phyloP scores from a whole-genome alignment of 306 rosid genomes.

The Senna tora region DNA sequence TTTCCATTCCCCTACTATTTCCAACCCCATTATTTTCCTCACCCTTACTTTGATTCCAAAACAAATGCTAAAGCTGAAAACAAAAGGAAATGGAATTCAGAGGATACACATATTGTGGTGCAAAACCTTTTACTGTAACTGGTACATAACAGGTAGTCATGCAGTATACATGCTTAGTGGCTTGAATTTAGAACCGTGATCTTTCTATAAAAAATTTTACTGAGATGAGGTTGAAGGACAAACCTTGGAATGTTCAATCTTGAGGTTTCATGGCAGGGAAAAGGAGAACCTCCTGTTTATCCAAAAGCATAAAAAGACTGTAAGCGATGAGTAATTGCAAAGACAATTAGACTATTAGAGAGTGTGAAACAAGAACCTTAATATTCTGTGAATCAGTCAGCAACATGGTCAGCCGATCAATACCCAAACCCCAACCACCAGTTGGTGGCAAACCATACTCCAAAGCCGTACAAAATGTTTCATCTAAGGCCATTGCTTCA shows the following conservation, averaged over 20 bases:
- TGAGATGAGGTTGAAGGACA: conserved; percentile 9
- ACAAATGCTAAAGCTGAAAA: background rate
- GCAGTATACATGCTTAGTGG: background rate
- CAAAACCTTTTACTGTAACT: background rate
- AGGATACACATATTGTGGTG: conserved; percentile 1
- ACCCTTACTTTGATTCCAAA: background rate
- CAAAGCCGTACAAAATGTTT: conserved; percentile 83
- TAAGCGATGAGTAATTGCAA: background rate
- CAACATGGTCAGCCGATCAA: conserved; percentile 82
- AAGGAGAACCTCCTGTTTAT: conserved; percentile 84
- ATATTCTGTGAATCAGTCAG: conserved; percentile 88
- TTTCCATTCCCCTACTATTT: background rate
- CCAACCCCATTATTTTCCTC: background rate
- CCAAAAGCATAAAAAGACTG: conserved; percentile 18
- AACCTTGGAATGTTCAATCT: conserved; percentile 57
- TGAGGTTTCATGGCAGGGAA: conserved; percentile 97
- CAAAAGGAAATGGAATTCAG: background rate
- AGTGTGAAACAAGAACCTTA: conserved; percentile 52
- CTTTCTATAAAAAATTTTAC: conserved; percentile 9
- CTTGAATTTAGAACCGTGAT: background rate
- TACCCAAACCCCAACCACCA: conserved; percentile 98
- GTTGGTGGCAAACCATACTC: conserved; percentile 99
- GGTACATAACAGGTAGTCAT: background rate
- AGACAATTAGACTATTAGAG: background rate
- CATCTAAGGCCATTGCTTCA: conserved; percentile 93